A percentile compares a stretch with the other conserved stretches of the same genome.
phyloP scores from a whole-genome alignment of 768 basidiomycete species.

The Hemileccinum impolitum region DNA sequence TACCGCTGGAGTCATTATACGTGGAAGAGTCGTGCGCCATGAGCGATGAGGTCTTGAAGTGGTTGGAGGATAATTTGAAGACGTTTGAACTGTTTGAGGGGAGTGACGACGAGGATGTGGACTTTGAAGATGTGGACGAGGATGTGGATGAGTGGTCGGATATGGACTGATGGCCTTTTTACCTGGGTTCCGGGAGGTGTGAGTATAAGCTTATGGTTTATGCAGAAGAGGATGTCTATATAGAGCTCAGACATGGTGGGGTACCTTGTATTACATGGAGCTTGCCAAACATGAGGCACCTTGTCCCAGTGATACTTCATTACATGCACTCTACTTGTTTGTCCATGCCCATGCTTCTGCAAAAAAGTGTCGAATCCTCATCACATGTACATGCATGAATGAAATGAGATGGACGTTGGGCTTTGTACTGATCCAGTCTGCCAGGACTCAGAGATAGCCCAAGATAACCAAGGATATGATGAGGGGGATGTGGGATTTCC shows the following conservation, averaged over 20 bases:
- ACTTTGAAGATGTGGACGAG: conserved; percentile 23
- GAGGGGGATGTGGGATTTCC: too few relatives aligned
- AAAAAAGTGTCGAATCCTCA: conserved; percentile 52
- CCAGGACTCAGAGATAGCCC: too few relatives aligned
- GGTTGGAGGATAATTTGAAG: conserved; percentile 51
- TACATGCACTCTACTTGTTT: conserved; percentile 30
- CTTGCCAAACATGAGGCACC: too few relatives aligned
- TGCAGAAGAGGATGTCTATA: too few relatives aligned
- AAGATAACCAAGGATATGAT: too few relatives aligned
- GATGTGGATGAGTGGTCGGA: conserved; percentile 18
- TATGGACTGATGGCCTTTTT: neutral
- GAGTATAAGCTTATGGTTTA: too few relatives aligned
- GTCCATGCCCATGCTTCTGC: conserved; percentile 43
- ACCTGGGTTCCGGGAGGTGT: too few relatives aligned
- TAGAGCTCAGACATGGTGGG: too few relatives aligned
- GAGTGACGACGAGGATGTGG: conserved; percentile 40
- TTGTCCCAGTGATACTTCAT: too few relatives aligned
- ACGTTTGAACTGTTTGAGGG: conserved; percentile 56
- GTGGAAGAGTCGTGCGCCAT: conserved; percentile 47
- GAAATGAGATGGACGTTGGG: neutral
- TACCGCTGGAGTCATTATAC: conserved; percentile 42
- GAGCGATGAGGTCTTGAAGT: conserved; percentile 40
- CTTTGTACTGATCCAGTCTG: too few relatives aligned
- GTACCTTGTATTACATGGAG: conserved; percentile 16
- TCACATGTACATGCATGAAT: conserved; percentile 33